A percentile compares a stretch with the other conserved stretches of the same genome.
These are phyloP conservation scores for Ganoderma sinense DNA, from an alignment of 1,284 basidiomycete genomes.

Conservation along the genomic window DNA sequence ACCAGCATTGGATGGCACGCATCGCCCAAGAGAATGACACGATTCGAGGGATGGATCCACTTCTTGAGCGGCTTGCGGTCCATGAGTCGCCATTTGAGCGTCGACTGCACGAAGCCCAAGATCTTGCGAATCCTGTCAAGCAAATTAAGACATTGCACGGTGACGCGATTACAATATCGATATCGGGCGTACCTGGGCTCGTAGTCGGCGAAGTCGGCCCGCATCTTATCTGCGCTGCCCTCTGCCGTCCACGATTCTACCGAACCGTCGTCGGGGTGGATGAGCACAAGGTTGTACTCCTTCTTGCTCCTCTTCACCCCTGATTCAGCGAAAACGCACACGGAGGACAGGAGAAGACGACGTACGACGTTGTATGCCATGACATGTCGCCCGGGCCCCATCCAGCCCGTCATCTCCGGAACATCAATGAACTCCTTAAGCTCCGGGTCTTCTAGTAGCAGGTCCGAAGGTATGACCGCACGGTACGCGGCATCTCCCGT, in stretches of 20 bases:
- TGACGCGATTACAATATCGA: background rate
- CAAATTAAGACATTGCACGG: background rate
- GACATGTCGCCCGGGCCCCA: slow-evolving; percentile 50
- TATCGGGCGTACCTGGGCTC: slow-evolving; percentile 47
- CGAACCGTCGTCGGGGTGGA: slow-evolving; percentile 53
- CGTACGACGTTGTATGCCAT: slow-evolving; percentile 53
- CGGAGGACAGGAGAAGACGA: slow-evolving; percentile 3
- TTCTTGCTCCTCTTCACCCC: slow-evolving; percentile 44
- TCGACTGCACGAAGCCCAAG: slow-evolving; percentile 47
- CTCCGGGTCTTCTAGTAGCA: slow-evolving; percentile 58
- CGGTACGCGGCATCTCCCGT: slow-evolving; percentile 65
- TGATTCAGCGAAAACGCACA: background rate
- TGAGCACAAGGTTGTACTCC: slow-evolving; percentile 51
- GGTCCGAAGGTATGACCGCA: slow-evolving; percentile 53
- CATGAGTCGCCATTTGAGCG: slow-evolving; percentile 55
- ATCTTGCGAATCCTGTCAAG: slow-evolving; percentile 47
- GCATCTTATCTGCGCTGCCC: slow-evolving; percentile 54
- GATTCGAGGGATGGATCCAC: slow-evolving; percentile 49
- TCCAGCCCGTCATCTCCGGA: slow-evolving; percentile 53
- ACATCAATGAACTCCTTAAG: slow-evolving; percentile 48
- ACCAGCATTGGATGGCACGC: slow-evolving; percentile 69
- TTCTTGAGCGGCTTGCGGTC: slow-evolving; percentile 48
- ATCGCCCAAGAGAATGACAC: slow-evolving; percentile 51
- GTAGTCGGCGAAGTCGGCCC: slow-evolving; percentile 51
- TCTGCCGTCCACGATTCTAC: slow-evolving; percentile 55